A percentile compares a stretch with the other conserved stretches of the same genome.
These are phyloP conservation scores for Sphaerulina populicola DNA, from an alignment of 2,329 filamentous ascomycete species.

Conservation along the genomic window DNA sequence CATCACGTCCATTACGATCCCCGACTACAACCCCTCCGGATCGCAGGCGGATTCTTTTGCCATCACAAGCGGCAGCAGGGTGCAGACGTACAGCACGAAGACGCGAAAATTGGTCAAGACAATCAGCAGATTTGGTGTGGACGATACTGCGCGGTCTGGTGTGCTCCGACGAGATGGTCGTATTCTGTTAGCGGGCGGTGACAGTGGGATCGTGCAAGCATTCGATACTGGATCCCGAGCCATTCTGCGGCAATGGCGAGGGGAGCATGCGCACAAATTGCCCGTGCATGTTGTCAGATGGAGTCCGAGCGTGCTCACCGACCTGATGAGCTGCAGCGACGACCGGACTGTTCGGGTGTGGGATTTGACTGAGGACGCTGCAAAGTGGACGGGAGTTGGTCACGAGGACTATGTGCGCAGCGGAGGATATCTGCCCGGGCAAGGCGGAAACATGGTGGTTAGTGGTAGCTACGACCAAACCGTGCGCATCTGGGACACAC, in stretches of 20 bases:
- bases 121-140: slow-evolving; percentile 70
- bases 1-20: slow-evolving; percentile 67
- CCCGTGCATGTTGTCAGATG: slow-evolving; percentile 88
- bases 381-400: slow-evolving; percentile 69
- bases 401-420: slow-evolving; percentile 89
- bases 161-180: slow-evolving; percentile 82
- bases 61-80: slow-evolving; percentile 84
- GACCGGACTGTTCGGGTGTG: slow-evolving; percentile 88
- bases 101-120: slow-evolving; percentile 89
- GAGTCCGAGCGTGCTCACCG: slow-evolving; percentile 73
- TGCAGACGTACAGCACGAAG: slow-evolving; percentile 88
- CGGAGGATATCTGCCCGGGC: slow-evolving; percentile 73
- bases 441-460: slow-evolving; percentile 61
- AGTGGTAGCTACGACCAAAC: slow-evolving; percentile 94
- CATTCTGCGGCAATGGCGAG: slow-evolving; percentile 87
- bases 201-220: slow-evolving; percentile 84
- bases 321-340: slow-evolving; percentile 80
- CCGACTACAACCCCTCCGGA: slow-evolving; percentile 32
- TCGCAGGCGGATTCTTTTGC: slow-evolving; percentile 63
- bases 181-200: slow-evolving; percentile 83
- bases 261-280: slow-evolving; percentile 58
- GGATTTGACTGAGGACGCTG: slow-evolving; percentile 77
- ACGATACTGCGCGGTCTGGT: slow-evolving; percentile 80
- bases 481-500: slow-evolving; percentile 86
- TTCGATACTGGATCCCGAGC: slow-evolving; percentile 86